Percentiles rank a stretch among this genome's conserved stretches.
These are phyloP conservation scores for Drechslerella stenobrocha DNA, from an alignment of 2,329 filamentous ascomycete genomes.

Conservation along the genomic window DNA sequence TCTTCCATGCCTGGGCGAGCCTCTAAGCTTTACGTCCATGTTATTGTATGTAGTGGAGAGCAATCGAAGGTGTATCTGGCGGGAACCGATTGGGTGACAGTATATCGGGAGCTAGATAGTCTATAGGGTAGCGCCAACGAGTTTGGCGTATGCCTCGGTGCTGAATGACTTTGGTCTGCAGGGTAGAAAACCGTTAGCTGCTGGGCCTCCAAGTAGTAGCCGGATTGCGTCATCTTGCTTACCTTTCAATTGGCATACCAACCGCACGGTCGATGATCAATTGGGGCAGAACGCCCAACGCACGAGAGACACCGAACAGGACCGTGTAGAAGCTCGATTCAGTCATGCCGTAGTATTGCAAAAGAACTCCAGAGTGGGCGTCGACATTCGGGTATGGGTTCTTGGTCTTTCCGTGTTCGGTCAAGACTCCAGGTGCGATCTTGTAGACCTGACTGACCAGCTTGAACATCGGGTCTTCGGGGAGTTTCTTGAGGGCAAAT, in stretches of 20 bases:
- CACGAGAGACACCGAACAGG: conserved; percentile 96
- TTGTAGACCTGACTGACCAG: conserved; percentile 99
- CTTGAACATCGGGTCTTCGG: conserved; percentile 99
- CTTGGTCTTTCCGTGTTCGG: conserved; percentile 99
- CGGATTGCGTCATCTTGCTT: conserved; percentile 48
- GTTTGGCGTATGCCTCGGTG: conserved; percentile 93
- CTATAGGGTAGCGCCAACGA: conserved; percentile 82
- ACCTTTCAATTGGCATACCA: conserved; percentile 92
- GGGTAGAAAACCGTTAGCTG: conserved; percentile 29
- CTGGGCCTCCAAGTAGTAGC: neutral
- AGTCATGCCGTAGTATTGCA: conserved; percentile 98
- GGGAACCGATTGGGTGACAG: neutral
- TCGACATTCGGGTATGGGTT: conserved; percentile 99
- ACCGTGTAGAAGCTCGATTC: conserved; percentile 99
- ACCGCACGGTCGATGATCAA: conserved; percentile 99
- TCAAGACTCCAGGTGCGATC: conserved; percentile 96
- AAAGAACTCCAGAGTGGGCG: conserved; percentile 96
- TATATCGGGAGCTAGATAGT: neutral
- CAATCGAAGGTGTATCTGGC: neutral
- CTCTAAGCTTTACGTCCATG: neutral
- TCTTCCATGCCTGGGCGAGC: conserved; percentile 1
- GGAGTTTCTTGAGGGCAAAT: conserved; percentile 90
- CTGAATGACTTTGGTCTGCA: conserved; percentile 87
- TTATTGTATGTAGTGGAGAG: neutral
- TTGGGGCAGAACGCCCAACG: conserved; percentile 97